These are phyloP conservation scores for Epicoccum nigrum DNA, from an alignment of 2,329 filamentous ascomycete species.

Conservation along the genomic window DNA sequence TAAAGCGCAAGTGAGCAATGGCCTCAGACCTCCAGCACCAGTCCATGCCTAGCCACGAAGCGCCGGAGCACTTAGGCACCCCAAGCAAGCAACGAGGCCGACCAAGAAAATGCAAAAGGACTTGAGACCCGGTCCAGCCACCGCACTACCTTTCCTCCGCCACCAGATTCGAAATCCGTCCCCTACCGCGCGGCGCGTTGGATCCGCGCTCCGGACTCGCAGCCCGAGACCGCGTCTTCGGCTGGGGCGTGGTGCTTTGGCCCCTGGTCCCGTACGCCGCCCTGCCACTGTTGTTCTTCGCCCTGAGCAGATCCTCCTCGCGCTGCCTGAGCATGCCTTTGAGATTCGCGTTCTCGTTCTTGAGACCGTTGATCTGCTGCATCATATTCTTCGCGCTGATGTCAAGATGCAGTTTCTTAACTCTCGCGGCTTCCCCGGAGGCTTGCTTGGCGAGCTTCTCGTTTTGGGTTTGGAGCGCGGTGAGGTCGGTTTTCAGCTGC, in stretches of 20 bases:
- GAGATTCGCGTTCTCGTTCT: constrained; percentile 8
- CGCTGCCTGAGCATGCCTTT: constrained; percentile 26
- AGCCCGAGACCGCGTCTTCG: constrained; percentile 35
- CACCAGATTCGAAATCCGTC: constrained; percentile 2
- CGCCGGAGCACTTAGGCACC: too few species aligned
- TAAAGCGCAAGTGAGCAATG: too few species aligned
- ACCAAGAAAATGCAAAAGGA: too few species aligned
- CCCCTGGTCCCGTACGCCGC: constrained; percentile 37
- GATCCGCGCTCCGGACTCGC: constrained; percentile 28
- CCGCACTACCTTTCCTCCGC: constrained; percentile 6
- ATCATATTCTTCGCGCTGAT: constrained; percentile 16
- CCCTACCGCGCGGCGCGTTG: neutral
- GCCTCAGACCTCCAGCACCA: too few species aligned
- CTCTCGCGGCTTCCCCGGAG: constrained; percentile 24
- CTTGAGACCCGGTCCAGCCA: too few species aligned
- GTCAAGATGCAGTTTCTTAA: constrained; percentile 28
- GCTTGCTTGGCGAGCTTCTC: constrained; percentile 23
- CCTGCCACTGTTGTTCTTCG: constrained; percentile 26
- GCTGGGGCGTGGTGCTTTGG: constrained; percentile 38
- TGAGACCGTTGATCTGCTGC: constrained; percentile 13
- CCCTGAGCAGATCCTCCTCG: constrained; percentile 31
- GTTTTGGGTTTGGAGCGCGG: constrained; percentile 23
- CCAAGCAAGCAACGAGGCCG: too few species aligned
- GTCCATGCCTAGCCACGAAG: too few species aligned
- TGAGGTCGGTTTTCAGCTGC: constrained; percentile 14